Percentiles rank a stretch among this genome's conserved stretches.
phyloP scores from a whole-genome alignment of 805 yeast genomes.

The Kodamaea restingae region DNA sequence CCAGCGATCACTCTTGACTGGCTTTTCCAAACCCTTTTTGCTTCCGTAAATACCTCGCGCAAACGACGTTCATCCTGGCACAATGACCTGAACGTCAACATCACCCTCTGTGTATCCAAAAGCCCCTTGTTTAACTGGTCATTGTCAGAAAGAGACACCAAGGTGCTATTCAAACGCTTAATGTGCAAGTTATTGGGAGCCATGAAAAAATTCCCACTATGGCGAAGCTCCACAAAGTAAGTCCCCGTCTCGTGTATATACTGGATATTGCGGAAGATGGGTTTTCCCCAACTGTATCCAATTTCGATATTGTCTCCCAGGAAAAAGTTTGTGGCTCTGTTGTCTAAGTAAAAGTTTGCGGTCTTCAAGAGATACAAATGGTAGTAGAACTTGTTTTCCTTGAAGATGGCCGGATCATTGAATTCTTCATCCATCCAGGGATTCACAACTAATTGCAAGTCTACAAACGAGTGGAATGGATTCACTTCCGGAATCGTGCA shows the following conservation, averaged over 20 bases:
- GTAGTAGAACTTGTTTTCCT: constrained; percentile 61
- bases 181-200: constrained; percentile 87
- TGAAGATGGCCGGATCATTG: constrained; percentile 34
- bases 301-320: constrained; percentile 57
- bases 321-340: constrained; percentile 66
- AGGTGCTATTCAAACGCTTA: constrained; percentile 56
- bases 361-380: constrained; percentile 68
- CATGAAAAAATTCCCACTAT: constrained; percentile 69
- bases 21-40: constrained; percentile 45
- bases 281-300: constrained; percentile 87
- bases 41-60: constrained; percentile 53
- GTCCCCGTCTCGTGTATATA: constrained; percentile 88
- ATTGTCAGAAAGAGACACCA: constrained; percentile 24
- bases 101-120: constrained; percentile 67
- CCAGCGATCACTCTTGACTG: too few relatives aligned
- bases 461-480: constrained; percentile 86
- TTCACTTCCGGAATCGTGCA: constrained; percentile 70
- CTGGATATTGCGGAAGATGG: constrained; percentile 77
- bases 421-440: constrained; percentile 69
- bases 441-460: constrained; percentile 58
- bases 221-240: constrained; percentile 81
- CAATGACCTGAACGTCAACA: constrained; percentile 61
- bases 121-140: constrained; percentile 18
- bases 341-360: constrained; percentile 77
- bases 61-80: constrained; percentile 53